Evolutionary conservation across 179 eudicot genomes (phyloP).

Genomic region (Spergularia azorica): DNA sequence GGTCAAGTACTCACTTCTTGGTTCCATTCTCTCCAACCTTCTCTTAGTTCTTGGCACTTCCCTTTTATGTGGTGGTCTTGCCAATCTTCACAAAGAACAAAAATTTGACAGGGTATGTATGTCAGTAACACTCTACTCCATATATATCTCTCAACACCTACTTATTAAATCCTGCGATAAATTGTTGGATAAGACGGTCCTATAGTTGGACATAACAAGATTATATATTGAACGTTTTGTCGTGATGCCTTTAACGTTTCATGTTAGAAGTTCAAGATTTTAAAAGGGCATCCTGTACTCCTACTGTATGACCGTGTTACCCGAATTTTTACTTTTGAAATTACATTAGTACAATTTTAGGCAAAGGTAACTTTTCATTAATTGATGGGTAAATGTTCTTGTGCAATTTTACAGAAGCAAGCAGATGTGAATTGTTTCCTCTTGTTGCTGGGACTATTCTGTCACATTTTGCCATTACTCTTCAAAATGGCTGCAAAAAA

Average conservation of each 20-base stretch:
- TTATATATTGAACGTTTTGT: no score
- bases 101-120: constrained; percentile 67
- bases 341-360: no score
- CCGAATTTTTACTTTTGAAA: no score
- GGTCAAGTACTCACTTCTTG: constrained; percentile 84
- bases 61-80: constrained; percentile 83
- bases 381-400: background rate
- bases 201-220: no score
- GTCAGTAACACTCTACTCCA: background rate
- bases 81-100: constrained; percentile 63
- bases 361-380: no score
- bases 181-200: no score
- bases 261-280: no score
- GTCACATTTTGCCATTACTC: constrained; percentile 77
- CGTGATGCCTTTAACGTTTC: no score
- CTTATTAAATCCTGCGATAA: no score
- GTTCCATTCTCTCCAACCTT: constrained; percentile 88
- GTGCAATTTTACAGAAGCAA: constrained; percentile 58
- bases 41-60: constrained; percentile 87
- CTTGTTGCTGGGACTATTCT: constrained; percentile 64
- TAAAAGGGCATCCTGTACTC: no score
- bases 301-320: no score
- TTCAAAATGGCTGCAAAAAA: constrained; percentile 39
- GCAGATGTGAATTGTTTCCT: constrained; percentile 79
- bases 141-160: background rate